phyloP scores from a whole-genome alignment of 2,329 filamentous ascomycete genomes.

The Microsporum ferrugineum region DNA sequence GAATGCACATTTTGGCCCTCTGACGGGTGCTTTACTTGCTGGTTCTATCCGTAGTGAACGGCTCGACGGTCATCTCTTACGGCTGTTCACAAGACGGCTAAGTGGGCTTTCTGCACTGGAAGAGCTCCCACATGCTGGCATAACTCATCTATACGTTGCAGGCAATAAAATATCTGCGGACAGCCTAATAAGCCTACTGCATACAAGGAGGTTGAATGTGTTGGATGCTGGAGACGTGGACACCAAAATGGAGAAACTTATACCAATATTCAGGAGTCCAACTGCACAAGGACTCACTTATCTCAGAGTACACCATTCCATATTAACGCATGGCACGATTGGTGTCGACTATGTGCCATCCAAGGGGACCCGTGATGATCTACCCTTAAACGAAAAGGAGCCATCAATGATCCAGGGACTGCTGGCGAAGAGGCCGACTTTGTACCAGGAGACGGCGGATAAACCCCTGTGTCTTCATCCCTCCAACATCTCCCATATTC shows the following conservation, averaged over 20 bases:
- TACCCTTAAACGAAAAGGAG: background rate
- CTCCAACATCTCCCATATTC: constrained; percentile 43
- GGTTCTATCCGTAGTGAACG: constrained; percentile 35
- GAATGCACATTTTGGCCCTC: constrained; percentile 18
- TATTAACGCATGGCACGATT: constrained; percentile 36
- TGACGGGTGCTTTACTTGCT: constrained; percentile 27
- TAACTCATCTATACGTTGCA: constrained; percentile 50
- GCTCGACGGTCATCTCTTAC: constrained; percentile 43
- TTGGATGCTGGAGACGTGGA: constrained; percentile 45
- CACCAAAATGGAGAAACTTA: constrained; percentile 45
- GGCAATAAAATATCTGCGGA: constrained; percentile 46
- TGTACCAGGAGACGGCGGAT: constrained; percentile 18
- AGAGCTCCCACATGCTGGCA: constrained; percentile 42
- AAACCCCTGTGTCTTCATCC: constrained; percentile 39
- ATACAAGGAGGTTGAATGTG: constrained; percentile 42
- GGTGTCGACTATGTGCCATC: too few species aligned
- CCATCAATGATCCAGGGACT: constrained; percentile 26
- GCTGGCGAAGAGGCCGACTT: constrained; percentile 29
- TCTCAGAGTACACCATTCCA: constrained; percentile 44
- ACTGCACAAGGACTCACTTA: constrained; percentile 42
- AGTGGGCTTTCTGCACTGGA: constrained; percentile 46
- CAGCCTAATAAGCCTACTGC: constrained; percentile 43
- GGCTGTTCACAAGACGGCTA: constrained; percentile 39
- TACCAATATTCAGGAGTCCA: constrained; percentile 38
- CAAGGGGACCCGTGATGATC: background rate